Conservation (phyloP, 2,329 filamentous ascomycete species). For the Cercospora janseana region DNA sequence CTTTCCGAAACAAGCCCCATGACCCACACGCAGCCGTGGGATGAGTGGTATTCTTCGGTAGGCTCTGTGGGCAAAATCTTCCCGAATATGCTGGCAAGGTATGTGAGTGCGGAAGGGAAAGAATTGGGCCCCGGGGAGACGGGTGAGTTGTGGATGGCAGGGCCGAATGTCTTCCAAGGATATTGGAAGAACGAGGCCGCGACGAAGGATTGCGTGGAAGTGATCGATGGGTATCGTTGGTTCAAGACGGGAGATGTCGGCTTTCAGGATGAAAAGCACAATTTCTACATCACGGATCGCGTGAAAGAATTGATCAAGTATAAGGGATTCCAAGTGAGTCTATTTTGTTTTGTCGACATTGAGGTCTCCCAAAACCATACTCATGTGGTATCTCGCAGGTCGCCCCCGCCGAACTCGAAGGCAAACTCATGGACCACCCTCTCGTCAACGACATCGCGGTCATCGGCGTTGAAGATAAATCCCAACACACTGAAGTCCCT, state of each 20-base stretch:
- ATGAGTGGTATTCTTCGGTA: slow-evolving; percentile 72
- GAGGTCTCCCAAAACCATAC: no score
- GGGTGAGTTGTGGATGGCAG: slow-evolving; percentile 65
- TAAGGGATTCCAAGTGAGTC: slow-evolving; percentile 41
- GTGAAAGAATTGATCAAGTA: slow-evolving; percentile 70
- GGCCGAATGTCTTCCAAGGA: slow-evolving; percentile 76
- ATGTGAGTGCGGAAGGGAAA: slow-evolving; percentile 61
- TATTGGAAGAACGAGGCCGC: slow-evolving; percentile 73
- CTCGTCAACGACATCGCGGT: slow-evolving; percentile 48
- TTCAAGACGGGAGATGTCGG: slow-evolving; percentile 91
- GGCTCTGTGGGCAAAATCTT: slow-evolving; percentile 76
- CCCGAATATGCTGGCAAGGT: slow-evolving; percentile 76
- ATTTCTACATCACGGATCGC: slow-evolving; percentile 88
- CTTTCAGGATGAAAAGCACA: slow-evolving; percentile 70
- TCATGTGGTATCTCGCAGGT: slow-evolving; percentile 30
- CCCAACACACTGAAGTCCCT: slow-evolving; percentile 48
- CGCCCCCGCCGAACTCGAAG: slow-evolving; percentile 50
- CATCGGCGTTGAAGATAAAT: slow-evolving; percentile 47
- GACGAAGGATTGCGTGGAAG: slow-evolving; percentile 65
- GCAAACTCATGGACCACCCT: slow-evolving; percentile 45
- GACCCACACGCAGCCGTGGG: slow-evolving; percentile 54
- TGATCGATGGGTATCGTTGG: slow-evolving; percentile 64
- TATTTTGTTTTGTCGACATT: not conserved
- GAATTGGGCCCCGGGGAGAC: slow-evolving; percentile 62
- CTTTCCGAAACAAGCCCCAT: slow-evolving; percentile 60